Conservation (phyloP, 2,329 filamentous ascomycete species). For the Venturia pyrina region DNA sequence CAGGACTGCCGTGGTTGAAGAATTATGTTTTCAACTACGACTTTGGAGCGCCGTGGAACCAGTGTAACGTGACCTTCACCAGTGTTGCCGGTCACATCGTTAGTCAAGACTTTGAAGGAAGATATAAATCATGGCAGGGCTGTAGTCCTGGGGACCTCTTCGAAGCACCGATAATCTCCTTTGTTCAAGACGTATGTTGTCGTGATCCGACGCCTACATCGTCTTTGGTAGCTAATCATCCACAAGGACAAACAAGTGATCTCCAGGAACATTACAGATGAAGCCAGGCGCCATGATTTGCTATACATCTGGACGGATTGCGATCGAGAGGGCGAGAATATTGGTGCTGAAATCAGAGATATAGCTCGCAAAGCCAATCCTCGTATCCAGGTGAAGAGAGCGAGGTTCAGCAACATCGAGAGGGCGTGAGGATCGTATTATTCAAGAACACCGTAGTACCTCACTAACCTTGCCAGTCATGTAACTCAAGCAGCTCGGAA, state of each 20-base stretch:
- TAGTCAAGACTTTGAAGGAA: conserved; percentile 61
- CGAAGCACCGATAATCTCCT: conserved; percentile 62
- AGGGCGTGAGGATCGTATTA: conserved; percentile 51
- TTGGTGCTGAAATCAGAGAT: conserved; percentile 79
- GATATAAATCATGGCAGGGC: conserved; percentile 69
- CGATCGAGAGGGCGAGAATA: conserved; percentile 94
- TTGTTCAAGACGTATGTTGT: conserved; percentile 52
- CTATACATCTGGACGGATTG: conserved; percentile 99
- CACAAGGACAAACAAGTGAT: conserved; percentile 53
- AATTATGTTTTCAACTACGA: conserved; percentile 90
- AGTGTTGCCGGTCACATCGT: conserved; percentile 85
- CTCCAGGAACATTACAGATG: conserved; percentile 71
- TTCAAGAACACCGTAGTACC: background rate
- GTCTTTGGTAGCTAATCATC: background rate
- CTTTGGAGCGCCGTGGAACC: conserved; percentile 71
- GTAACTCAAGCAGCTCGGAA: conserved; percentile 73
- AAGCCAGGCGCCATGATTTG: conserved; percentile 61
- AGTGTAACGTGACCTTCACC: conserved; percentile 84
- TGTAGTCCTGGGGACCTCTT: conserved; percentile 75
- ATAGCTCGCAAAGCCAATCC: conserved; percentile 67
- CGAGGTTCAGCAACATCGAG: conserved; percentile 93
- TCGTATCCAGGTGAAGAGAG: conserved; percentile 69
- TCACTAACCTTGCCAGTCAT: conserved; percentile 46
- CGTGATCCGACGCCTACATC: background rate
- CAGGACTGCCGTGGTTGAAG: conserved; percentile 68